A percentile compares a stretch with the other conserved stretches of the same genome.
Conservation (phyloP, 805 yeast genomes). For the Sugiyamaella chiloensis region DNA sequence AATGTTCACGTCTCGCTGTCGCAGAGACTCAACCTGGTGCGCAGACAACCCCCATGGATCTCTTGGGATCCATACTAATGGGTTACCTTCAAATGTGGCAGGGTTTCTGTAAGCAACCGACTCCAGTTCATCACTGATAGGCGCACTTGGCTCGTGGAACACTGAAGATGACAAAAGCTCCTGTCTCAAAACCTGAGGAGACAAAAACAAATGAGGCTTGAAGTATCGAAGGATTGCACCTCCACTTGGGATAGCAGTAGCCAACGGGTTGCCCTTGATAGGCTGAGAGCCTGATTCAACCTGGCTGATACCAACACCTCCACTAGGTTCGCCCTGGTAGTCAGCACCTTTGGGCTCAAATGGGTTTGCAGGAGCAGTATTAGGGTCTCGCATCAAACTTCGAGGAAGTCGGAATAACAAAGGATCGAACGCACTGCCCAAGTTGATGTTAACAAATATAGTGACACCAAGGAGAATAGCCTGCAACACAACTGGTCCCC, state of each 20-base stretch:
- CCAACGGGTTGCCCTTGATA: background rate
- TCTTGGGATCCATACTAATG: constrained; percentile 86
- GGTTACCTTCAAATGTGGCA: constrained; percentile 62
- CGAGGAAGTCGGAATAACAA: constrained; percentile 44
- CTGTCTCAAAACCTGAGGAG: constrained; percentile 31
- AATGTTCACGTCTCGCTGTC: constrained; percentile 51
- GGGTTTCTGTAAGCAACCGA: constrained; percentile 76
- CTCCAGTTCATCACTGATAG: constrained; percentile 40
- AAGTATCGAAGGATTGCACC: constrained; percentile 46
- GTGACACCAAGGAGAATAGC: constrained; percentile 64
- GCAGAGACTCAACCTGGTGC: constrained; percentile 52
- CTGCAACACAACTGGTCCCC: constrained; percentile 89
- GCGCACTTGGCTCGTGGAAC: constrained; percentile 31
- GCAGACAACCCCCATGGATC: constrained; percentile 83
- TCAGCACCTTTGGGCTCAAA: constrained; percentile 2
- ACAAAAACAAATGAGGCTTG: constrained; percentile 52
- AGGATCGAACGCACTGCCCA: constrained; percentile 63
- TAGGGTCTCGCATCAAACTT: constrained; percentile 26
- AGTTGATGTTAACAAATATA: constrained; percentile 60
- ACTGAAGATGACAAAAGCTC: constrained; percentile 28
- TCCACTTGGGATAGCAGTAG: constrained; percentile 10
- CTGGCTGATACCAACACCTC: background rate
- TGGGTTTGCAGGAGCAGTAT: background rate
- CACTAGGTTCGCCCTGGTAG: background rate
- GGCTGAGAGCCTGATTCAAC: constrained; percentile 8